A percentile compares a stretch with the other conserved stretches of the same genome.
Evolutionary conservation across 352 stramenopile species (phyloP).

Genomic region (Pythium apleroticum): DNA sequence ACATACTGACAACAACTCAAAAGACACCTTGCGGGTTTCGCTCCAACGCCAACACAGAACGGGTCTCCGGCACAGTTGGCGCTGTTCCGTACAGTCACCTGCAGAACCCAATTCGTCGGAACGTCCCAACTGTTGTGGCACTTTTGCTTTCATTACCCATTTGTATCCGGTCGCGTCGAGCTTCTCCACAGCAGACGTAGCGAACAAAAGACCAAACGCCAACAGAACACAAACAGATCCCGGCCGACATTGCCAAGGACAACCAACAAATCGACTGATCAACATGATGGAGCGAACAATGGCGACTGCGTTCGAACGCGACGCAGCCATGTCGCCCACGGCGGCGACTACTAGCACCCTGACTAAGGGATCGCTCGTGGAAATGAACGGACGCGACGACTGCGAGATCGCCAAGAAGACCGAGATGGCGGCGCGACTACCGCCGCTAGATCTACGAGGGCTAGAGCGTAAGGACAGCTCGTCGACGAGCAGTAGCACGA

Average conservation of each 20-base stretch:
- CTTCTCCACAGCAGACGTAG: neutral
- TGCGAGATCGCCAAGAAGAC: neutral
- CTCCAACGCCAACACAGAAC: conserved; percentile 25
- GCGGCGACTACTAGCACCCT: neutral
- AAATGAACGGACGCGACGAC: neutral
- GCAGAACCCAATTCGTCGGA: conserved; percentile 22
- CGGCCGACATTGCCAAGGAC: neutral
- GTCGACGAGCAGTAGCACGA: conserved; percentile 27
- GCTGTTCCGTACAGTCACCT: conserved; percentile 2
- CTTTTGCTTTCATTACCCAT: conserved; percentile 9
- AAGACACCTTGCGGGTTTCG: neutral
- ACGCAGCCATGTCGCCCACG: conserved; percentile 1
- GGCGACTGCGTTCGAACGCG: conserved; percentile 19
- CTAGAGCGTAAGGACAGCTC: conserved; percentile 30
- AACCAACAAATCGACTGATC: neutral
- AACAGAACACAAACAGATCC: conserved; percentile 3
- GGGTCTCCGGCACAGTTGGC: neutral
- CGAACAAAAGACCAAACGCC: conserved; percentile 1
- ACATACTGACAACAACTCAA: conserved; percentile 15
- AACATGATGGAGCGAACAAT: conserved; percentile 23
- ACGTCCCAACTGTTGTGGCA: conserved; percentile 14
- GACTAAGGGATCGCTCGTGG: conserved; percentile 4
- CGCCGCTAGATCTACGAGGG: conserved; percentile 21
- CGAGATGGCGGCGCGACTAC: conserved; percentile 10
- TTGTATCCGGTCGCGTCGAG: neutral